Evolutionary conservation across 176 grass and related monocot genomes (phyloP), one percentile per base, ranked within the genome.

Genomic region (Phoenix dactylifera): DNA sequence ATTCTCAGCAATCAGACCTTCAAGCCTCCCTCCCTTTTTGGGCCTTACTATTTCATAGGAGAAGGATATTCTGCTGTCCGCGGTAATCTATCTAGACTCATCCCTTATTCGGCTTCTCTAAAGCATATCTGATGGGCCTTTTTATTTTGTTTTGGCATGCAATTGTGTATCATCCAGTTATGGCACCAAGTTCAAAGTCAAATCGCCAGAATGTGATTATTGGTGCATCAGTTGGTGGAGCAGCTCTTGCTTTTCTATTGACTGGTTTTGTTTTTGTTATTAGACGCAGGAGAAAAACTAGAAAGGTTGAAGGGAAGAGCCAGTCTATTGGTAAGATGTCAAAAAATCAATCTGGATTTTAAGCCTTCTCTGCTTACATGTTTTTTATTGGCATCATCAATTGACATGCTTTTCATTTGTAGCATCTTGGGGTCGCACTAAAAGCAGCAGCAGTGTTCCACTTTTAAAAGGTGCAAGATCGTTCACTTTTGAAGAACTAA

Each of bases 1-100:
- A 50, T 96, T 4, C 50, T 96, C 1, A 96, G 77, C 59, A 96
- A 85, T 18, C 91, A 90, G 64, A 90, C 77, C 0, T 96, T 89
- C 1, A 96, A 96, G 54, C 91, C 91, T 10, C 28, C 64, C 0
- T 0, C 0, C 1, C 14, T 0, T 4, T 96, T 77, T 1, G 91
- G 91, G 5, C 86, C 86, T 4, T 96, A 85, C 66, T 82, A 39
- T 67, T 96, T 96, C 75, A 58, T 82, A 3, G 75, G 15, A 9
- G 68, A 90, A 68, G 16, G 51, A 0, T 96, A 96, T 16, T 0
- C 15, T 49, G 23, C 69, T 57, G 62, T 60, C 25, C 76, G 4
- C 66, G 90, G 90, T 95, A 82, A 78, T 19, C 26, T 16, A 12
- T 12, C 35, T 44, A 12, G 35, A 44, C 10, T 3, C 12, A 44